Base-by-base conservation (phyloP, 768 basidiomycete genomes). In the Russula lepida region DNA sequence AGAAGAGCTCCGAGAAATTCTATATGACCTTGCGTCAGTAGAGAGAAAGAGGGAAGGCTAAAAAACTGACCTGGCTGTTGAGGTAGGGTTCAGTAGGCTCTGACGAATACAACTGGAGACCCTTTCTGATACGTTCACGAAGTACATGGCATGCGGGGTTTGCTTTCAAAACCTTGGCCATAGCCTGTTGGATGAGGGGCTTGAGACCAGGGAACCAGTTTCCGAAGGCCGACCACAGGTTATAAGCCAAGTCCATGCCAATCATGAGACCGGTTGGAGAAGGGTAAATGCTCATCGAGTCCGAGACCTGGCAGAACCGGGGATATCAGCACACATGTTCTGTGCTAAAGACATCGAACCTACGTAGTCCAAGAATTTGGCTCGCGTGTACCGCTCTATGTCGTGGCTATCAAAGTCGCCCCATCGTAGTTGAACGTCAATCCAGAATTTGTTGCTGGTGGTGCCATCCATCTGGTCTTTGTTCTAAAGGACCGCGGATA, bases 81-180 rank as follows among this genome's bases (percentile, higher is more conserved):
- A 99, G 79, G 75, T 99, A 98, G 52, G 97, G 97, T 72, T 99
- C 97, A 25, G 97, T 99, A 8, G 97, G 95, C 73, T 99, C 97
- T 28, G 97, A 98, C 11, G 95, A 98, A 75, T 99, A 99, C 21
- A 99, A 78, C 72, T 98, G 97, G 23, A 99, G 81, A 73, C 95
- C 95, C 76, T 99, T 99, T 68, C 97, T 85, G 68, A 99, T 98
- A 76, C 97, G 97, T 76, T 99, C 97, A 57, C 97, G 90, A 59
- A 99, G 78, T 44, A 99, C 97, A 71, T 98, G 97, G 56, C 89
- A 86, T 15, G 97, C 97, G 27, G 97, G 97, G 69, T 99, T 98
- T 55, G 97, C 97, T 75, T 99, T 99, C 93, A 98, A 95, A 73
- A 99, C 89, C 81, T 98, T 99, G 13, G 90, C 93, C 94, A 99